Conservation (phyloP, 2,329 filamentous ascomycete genomes). For the Pseudonectria buxi region DNA sequence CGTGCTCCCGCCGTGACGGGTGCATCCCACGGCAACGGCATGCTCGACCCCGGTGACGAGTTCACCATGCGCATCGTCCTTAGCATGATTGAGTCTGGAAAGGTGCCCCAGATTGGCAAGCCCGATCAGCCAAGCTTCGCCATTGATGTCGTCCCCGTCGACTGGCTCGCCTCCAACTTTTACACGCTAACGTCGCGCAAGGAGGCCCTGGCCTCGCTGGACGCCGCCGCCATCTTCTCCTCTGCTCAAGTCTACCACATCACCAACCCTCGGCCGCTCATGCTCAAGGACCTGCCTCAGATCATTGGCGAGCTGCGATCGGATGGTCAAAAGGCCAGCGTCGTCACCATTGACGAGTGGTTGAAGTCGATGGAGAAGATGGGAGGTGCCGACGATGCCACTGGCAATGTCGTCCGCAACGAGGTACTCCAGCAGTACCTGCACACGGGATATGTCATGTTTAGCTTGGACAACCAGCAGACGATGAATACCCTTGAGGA, state of each 20-base stretch:
- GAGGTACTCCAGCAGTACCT: constrained; percentile 17
- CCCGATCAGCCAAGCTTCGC: constrained; percentile 16
- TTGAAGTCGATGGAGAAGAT: constrained; percentile 6
- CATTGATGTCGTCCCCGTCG: constrained; percentile 17
- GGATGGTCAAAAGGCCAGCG: constrained; percentile 5
- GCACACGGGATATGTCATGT: constrained; percentile 18
- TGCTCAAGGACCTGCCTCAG: constrained; percentile 14
- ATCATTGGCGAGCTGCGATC: constrained; percentile 12
- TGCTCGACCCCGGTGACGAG: constrained; percentile 15
- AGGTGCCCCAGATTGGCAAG: constrained; percentile 15
- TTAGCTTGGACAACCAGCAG: constrained; percentile 13
- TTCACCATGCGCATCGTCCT: constrained; percentile 18
- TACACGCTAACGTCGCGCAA: constrained; percentile 12
- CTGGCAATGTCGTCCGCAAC: constrained; percentile 10
- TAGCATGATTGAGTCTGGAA: constrained; percentile 17
- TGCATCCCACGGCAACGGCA: constrained; percentile 8
- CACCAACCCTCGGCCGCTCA: constrained; percentile 16
- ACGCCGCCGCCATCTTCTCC: constrained; percentile 1
- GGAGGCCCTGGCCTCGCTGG: constrained; percentile 2
- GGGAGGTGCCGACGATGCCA: constrained; percentile 8
- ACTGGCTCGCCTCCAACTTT: constrained; percentile 16
- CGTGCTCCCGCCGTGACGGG: constrained; percentile 15
- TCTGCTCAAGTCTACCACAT: constrained; percentile 16
- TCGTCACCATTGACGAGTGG: constrained; percentile 15
- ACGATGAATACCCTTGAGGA: constrained; percentile 13